A percentile compares a stretch with the other conserved stretches of the same genome.
phyloP scores from a whole-genome alignment of 768 basidiomycete genomes.

The Tubosaeta sp. region DNA sequence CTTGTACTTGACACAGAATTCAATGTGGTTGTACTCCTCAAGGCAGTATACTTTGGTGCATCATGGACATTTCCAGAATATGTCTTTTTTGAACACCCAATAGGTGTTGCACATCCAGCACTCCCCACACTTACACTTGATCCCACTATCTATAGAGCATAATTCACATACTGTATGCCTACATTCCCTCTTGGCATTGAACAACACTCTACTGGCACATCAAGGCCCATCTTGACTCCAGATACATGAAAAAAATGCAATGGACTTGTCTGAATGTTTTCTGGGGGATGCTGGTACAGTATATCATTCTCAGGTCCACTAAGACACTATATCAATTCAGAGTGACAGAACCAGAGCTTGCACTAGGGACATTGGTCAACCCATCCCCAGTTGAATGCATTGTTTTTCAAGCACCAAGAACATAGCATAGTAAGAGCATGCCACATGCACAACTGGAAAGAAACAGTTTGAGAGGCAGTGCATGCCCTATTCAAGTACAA shows the following conservation, averaged over 20 bases:
- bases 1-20: constrained; percentile 15
- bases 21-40: constrained; percentile 22
- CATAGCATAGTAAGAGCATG: constrained; percentile 9
- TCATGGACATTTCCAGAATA: too few species aligned
- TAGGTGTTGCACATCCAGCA: constrained; percentile 24
- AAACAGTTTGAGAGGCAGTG: constrained; percentile 8
- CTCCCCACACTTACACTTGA: constrained; percentile 19
- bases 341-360: constrained; percentile 19
- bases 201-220: constrained; percentile 20
- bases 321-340: constrained; percentile 21
- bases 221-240: background rate
- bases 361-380: constrained; percentile 21
- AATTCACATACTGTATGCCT: constrained; percentile 9
- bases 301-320: constrained; percentile 15
- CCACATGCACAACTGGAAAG: constrained; percentile 13
- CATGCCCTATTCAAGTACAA: constrained; percentile 17
- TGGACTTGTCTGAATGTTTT: constrained; percentile 11
- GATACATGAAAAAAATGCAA: constrained; percentile 11
- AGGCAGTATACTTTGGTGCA: constrained; percentile 17
- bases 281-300: too few species aligned
- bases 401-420: constrained; percentile 7
- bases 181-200: constrained; percentile 8
- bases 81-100: too few species aligned
- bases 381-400: background rate
- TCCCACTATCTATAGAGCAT: constrained; percentile 18